These are phyloP conservation scores for Talaromyces rugulosus DNA, from an alignment of 2,329 filamentous ascomycete genomes.

Conservation along the genomic window DNA sequence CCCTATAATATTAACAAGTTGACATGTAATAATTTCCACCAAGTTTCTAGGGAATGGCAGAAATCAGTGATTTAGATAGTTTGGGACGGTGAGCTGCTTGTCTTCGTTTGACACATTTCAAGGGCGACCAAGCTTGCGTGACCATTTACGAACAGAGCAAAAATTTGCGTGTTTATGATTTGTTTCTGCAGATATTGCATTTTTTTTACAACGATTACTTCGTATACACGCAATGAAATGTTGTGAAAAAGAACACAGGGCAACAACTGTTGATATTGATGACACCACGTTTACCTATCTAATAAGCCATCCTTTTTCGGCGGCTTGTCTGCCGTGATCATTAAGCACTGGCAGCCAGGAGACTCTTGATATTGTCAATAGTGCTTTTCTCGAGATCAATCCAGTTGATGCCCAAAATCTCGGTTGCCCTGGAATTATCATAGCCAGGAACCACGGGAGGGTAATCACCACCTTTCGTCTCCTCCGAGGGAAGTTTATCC, in stretches of 20 bases:
- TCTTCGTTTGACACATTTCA: not conserved
- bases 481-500: not conserved
- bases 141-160: not conserved
- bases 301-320: not conserved
- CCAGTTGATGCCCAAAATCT: not conserved
- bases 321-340: not conserved
- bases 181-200: not conserved
- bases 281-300: not conserved
- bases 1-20: not conserved
- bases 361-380: slow-evolving; percentile 1
- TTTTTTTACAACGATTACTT: not conserved
- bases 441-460: slow-evolving; percentile 1
- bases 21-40: not conserved
- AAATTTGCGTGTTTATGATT: not conserved
- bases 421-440: not conserved
- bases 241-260: not conserved
- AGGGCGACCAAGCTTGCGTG: slow-evolving; percentile 1
- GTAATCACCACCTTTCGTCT: slow-evolving; percentile 2
- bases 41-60: not conserved
- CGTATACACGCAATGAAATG: not conserved
- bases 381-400: slow-evolving; percentile 2
- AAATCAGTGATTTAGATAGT: not conserved
- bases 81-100: not conserved
- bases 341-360: slow-evolving; percentile 1
- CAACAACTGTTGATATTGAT: not conserved